A percentile compares a stretch with the other conserved stretches of the same genome.
Conservation (phyloP, 1,139 yeast genomes). For the Geotrichum bryndzae region DNA sequence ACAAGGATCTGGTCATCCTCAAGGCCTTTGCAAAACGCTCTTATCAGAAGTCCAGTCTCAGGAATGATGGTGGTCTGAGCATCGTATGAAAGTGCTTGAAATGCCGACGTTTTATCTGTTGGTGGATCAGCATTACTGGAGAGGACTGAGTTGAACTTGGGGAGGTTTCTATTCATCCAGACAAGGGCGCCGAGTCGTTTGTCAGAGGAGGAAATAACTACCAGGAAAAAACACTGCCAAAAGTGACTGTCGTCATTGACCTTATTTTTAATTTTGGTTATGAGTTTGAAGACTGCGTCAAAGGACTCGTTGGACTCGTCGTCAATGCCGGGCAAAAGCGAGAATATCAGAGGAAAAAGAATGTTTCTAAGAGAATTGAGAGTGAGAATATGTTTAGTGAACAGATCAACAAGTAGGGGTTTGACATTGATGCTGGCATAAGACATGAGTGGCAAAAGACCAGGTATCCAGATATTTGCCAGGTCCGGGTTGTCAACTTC, state of each 20-base stretch:
- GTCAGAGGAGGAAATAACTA: conserved; percentile 72
- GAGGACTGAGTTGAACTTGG: conserved; percentile 41
- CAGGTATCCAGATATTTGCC: conserved; percentile 74
- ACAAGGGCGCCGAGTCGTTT: conserved; percentile 75
- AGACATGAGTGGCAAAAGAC: conserved; percentile 75
- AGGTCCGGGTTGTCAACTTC: conserved; percentile 13
- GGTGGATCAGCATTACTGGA: conserved; percentile 12
- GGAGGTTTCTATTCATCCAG: conserved; percentile 66
- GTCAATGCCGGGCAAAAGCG: conserved; percentile 81
- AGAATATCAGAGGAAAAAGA: conserved; percentile 62
- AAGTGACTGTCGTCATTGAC: conserved; percentile 66
- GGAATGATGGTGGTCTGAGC: conserved; percentile 62
- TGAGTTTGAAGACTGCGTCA: conserved; percentile 49
- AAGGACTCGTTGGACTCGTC: conserved; percentile 87
- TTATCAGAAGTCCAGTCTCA: conserved; percentile 68
- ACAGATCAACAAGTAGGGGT: conserved; percentile 61
- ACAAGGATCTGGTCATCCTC: conserved; percentile 59
- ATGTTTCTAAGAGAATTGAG: conserved; percentile 50
- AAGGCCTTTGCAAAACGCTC: conserved; percentile 69
- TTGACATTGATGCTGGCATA: conserved; percentile 86
- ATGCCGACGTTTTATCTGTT: conserved; percentile 16
- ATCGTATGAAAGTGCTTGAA: conserved; percentile 42
- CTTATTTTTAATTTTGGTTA: conserved; percentile 55
- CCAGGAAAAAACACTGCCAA: conserved; percentile 78
- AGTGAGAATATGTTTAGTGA: conserved; percentile 50